Evolutionary conservation across 495 filamentous ascomycete species (phyloP), one percentile per base, ranked within the genome.

Genomic region (Penicillium alfredii): DNA sequence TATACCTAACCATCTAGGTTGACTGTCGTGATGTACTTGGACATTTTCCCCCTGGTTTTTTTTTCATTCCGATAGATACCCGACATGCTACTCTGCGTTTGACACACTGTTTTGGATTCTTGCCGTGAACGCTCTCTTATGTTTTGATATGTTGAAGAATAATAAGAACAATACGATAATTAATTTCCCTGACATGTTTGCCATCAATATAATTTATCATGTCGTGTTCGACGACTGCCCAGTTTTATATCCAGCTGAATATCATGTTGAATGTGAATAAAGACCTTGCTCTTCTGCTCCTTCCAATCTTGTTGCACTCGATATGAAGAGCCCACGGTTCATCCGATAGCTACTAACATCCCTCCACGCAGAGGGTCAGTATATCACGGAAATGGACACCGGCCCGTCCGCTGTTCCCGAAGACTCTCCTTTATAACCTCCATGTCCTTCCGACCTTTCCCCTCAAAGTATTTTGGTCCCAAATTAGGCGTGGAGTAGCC

Each of bases 401-500:
- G 66, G 6, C 57, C 66, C 34, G 44, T 55, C 23, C 69, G 52
- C 41, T 61, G 54, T 15, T 32, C 41, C 17, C 45, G 42, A 21
- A 61, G 25, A 16, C 10, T 35, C 32, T 61, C 57, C 44, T 54
- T 62, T 13, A 62, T 62, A 20, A 46, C 59, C 26, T 68, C 58
- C 26, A 61, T 51, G 41, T 74, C 67, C 16, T 73, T 66, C 3
- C 53, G 39, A 0, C 78, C 80, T 38, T 76, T 72, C 0, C 74
- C 74, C 37, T 72, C 68, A 39, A 80, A 67, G 10, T 58, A 63
- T 18, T 55, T 57, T 0, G 80, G 79, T 0, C 80, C 79, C n/a
- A 82, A 40, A 11, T 83, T 76, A 9, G 64, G 50, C 17, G 76
- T 63, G 12, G 65, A 47, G 49, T 76, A 83, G 0, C 81, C 79